Evolutionary conservation across 495 filamentous ascomycete species (phyloP).

Genomic region (Hyaloscypha variabilis): DNA sequence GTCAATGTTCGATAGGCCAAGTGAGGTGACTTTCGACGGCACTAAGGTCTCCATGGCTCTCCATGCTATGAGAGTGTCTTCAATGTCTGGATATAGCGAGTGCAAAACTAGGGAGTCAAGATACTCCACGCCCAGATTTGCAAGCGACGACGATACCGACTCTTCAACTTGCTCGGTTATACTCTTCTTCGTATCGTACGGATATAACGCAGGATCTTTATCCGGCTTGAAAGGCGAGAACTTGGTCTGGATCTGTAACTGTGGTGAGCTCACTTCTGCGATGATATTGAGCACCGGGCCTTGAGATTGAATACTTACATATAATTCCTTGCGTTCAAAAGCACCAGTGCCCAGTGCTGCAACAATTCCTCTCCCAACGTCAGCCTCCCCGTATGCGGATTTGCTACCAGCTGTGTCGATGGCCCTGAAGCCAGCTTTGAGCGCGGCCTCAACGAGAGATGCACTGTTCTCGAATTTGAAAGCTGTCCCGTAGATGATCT

Average conservation of each 20-base stretch:
- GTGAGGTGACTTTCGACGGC: background rate
- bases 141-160: too few relatives aligned
- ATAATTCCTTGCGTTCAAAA: too few relatives aligned
- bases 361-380: too few relatives aligned
- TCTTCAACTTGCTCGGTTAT: background rate
- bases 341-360: too few relatives aligned
- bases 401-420: slow-evolving; percentile 60
- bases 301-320: too few relatives aligned
- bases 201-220: slow-evolving; percentile 17
- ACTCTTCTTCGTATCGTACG: slow-evolving; percentile 16
- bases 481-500: slow-evolving; percentile 17
- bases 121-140: too few relatives aligned
- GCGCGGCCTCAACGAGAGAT: slow-evolving; percentile 32
- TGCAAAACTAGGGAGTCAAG: slow-evolving; percentile 6
- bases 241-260: slow-evolving; percentile 14
- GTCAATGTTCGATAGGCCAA: too few relatives aligned
- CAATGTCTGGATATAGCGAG: slow-evolving; percentile 14
- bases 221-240: slow-evolving; percentile 18
- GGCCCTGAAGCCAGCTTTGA: slow-evolving; percentile 44
- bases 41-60: slow-evolving; percentile 18
- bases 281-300: too few relatives aligned
- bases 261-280: background rate
- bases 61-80: slow-evolving; percentile 17
- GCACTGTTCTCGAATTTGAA: slow-evolving; percentile 23
- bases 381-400: slow-evolving; percentile 11